A percentile compares a stretch with the other conserved stretches of the same genome.
phyloP scores from a whole-genome alignment of 108 stramenopile genomes.

The Cyclotella baltica region DNA sequence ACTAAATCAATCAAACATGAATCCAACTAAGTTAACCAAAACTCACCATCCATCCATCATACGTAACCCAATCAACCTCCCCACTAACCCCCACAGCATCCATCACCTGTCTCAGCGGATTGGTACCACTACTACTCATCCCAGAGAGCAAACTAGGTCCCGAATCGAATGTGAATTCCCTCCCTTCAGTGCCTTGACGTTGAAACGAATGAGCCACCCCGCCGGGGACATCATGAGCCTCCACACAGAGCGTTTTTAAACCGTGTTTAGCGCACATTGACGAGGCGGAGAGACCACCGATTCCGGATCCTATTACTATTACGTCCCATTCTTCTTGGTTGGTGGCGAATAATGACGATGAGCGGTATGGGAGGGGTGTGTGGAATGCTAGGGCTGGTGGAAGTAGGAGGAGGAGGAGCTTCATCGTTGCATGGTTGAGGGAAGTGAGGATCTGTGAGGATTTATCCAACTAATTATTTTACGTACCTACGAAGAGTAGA shows the following conservation, averaged over 20 bases:
- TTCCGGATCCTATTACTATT: constrained; percentile 81
- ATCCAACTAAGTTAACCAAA: background rate
- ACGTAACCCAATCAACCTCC: constrained; percentile 57
- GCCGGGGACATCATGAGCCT: constrained; percentile 86
- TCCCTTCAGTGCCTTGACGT: constrained; percentile 23
- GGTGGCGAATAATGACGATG: background rate
- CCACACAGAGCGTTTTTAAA: constrained; percentile 75
- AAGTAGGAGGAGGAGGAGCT: background rate
- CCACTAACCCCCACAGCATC: constrained; percentile 80
- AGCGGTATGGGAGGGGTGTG: background rate
- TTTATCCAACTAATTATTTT: too few relatives aligned
- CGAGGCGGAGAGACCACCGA: constrained; percentile 87
- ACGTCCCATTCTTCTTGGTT: constrained; percentile 63
- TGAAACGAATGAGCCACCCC: constrained; percentile 87
- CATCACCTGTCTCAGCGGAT: constrained; percentile 86
- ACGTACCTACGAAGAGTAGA: too few relatives aligned
- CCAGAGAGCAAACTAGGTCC: constrained; percentile 76
- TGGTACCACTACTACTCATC: constrained; percentile 62
- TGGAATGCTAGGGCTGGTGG: background rate
- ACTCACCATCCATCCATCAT: constrained; percentile 71
- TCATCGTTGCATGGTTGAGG: too few relatives aligned
- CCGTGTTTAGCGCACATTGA: constrained; percentile 79
- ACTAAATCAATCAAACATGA: background rate
- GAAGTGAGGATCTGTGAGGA: too few relatives aligned
- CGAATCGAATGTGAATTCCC: constrained; percentile 71